Conservation (phyloP, 495 filamentous ascomycete species). For the Glonium stellatum region DNA sequence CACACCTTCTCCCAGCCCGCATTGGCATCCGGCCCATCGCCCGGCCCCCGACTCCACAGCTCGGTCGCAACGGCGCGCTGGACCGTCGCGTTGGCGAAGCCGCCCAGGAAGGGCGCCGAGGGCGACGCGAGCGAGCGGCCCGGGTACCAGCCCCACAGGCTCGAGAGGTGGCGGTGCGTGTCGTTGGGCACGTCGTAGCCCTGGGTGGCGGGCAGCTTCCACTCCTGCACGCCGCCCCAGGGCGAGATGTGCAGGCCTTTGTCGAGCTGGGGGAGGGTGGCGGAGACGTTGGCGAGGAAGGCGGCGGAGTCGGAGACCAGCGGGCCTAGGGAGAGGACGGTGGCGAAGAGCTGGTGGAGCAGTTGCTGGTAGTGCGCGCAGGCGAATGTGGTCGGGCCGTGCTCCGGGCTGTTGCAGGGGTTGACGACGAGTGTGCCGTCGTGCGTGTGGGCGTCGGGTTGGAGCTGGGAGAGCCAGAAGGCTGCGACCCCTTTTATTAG, state of each 20-base stretch:
- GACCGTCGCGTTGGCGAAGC: conserved; percentile 33
- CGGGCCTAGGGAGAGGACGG: conserved; percentile 30
- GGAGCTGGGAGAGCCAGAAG: conserved; percentile 45
- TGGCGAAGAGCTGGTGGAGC: conserved; percentile 41
- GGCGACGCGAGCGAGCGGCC: conserved; percentile 17
- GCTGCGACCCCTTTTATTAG: conserved; percentile 43
- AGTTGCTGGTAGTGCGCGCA: conserved; percentile 48
- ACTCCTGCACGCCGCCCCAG: conserved; percentile 47
- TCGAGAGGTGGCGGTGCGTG: conserved; percentile 48
- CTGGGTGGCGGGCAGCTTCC: conserved; percentile 37
- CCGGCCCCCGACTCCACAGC: conserved; percentile 38
- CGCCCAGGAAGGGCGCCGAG: conserved; percentile 25
- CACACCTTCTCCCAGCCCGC: conserved; percentile 52
- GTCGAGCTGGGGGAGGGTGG: conserved; percentile 36
- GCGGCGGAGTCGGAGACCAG: conserved; percentile 16
- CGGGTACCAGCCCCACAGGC: conserved; percentile 49
- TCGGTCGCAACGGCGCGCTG: conserved; percentile 39
- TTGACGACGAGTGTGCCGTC: conserved; percentile 47
- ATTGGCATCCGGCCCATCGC: conserved; percentile 41
- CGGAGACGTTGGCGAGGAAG: conserved; percentile 31
- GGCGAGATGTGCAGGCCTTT: conserved; percentile 42
- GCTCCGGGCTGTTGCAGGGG: conserved; percentile 48
- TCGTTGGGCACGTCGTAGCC: conserved; percentile 41
- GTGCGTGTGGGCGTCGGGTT: conserved; percentile 36
- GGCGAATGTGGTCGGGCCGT: conserved; percentile 47